These are phyloP conservation scores for Acanthamoeba royreba DNA, from an alignment of 208 protist genomes.

Conservation along the genomic window DNA sequence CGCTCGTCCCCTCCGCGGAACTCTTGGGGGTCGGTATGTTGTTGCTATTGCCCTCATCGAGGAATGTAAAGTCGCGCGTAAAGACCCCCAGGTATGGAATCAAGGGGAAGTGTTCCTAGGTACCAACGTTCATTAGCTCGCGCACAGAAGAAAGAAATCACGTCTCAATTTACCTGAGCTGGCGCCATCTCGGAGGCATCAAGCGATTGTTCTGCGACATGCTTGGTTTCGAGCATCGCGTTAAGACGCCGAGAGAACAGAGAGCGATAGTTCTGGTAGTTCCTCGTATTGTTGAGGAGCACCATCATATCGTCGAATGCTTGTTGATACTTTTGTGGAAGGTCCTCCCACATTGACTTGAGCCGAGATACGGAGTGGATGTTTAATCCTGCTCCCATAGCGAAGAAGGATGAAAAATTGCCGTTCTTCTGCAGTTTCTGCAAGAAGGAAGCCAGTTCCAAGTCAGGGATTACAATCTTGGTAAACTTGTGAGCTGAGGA, in stretches of 20 bases:
- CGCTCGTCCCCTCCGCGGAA: not conserved
- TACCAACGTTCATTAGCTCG: not conserved
- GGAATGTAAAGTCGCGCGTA: constrained; percentile 22
- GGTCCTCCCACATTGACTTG: not conserved
- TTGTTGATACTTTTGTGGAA: not conserved
- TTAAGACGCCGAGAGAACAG: not conserved
- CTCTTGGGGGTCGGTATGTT: not conserved
- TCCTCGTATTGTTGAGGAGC: not conserved
- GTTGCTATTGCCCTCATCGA: constrained; percentile 30
- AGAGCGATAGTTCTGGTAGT: constrained; percentile 7
- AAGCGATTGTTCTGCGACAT: not conserved
- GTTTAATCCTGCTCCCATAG: not conserved
- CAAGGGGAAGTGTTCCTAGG: not conserved
- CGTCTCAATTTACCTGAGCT: too few species aligned
- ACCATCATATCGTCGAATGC: constrained; percentile 10
- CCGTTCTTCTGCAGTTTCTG: constrained; percentile 14
- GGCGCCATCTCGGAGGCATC: too few species aligned
- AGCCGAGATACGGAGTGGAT: constrained; percentile 24
- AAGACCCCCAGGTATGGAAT: constrained; percentile 4
- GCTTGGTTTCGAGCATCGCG: not conserved
- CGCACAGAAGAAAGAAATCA: too few species aligned
- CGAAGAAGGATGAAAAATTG: constrained; percentile 32
- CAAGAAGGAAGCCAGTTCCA: too few species aligned
- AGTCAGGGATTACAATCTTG: not conserved
- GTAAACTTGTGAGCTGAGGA: not conserved